A percentile compares a stretch with the other conserved stretches of the same genome.
These are phyloP conservation scores for Jimgerdemannia lactiflua DNA, from an alignment of 192 early-diverging fungal species.

Conservation along the genomic window DNA sequence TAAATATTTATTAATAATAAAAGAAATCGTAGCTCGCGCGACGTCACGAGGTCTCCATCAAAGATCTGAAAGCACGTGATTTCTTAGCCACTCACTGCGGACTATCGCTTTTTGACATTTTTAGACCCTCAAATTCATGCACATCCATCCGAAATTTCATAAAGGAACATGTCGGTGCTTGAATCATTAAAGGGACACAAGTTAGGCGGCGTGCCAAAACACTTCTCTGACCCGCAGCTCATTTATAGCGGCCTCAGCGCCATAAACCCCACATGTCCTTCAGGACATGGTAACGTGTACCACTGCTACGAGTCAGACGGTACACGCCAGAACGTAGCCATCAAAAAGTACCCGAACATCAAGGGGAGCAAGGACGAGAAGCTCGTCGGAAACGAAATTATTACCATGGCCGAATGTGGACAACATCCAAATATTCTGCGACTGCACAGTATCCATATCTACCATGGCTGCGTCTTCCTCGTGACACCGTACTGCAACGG, in stretches of 20 bases:
- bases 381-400: constrained; percentile 37
- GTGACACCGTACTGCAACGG: constrained; percentile 35
- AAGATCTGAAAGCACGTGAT: no score
- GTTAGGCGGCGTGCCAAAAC: constrained; percentile 23
- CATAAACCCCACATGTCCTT: constrained; percentile 31
- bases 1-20: no score
- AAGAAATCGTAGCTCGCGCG: no score
- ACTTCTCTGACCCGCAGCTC: constrained; percentile 28
- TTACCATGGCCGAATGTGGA: constrained; percentile 33
- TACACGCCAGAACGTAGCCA: background rate
- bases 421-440: constrained; percentile 28
- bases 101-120: no score
- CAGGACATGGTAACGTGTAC: constrained; percentile 36
- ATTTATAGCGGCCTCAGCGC: constrained; percentile 26
- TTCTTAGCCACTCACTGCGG: no score
- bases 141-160: background rate
- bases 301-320: constrained; percentile 18
- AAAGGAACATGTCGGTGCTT: background rate
- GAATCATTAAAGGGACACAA: background rate
- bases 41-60: no score
- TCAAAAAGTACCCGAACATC: constrained; percentile 11
- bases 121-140: no score
- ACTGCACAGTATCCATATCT: constrained; percentile 23
- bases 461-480: constrained; percentile 29
- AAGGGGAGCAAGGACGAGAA: constrained; percentile 25